A percentile compares a stretch with the other conserved stretches of the same genome.
These are phyloP conservation scores for Pseudocercospora fijiensis DNA, from an alignment of 2,329 filamentous ascomycete genomes.

Conservation along the genomic window DNA sequence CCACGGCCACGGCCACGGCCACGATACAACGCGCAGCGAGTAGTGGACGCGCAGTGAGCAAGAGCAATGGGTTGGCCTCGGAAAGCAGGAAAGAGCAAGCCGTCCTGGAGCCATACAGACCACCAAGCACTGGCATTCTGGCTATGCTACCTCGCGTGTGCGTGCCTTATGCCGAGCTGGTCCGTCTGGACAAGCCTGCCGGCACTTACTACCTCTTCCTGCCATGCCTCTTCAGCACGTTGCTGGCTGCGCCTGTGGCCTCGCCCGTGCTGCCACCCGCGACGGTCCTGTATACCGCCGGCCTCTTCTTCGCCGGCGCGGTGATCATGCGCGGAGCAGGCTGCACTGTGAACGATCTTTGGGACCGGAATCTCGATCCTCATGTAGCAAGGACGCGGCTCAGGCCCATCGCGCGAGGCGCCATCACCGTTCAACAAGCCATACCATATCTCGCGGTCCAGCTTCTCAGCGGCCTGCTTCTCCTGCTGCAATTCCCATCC, in stretches of 20 bases:
- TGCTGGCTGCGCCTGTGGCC: slow-evolving; percentile 72
- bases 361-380: slow-evolving; percentile 83
- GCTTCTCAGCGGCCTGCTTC: slow-evolving; percentile 68
- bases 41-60: not conserved
- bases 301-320: slow-evolving; percentile 72
- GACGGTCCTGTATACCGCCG: slow-evolving; percentile 62
- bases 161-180: slow-evolving; percentile 79
- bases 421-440: slow-evolving; percentile 69
- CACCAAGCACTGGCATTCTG: slow-evolving; percentile 70
- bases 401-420: slow-evolving; percentile 77
- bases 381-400: slow-evolving; percentile 73
- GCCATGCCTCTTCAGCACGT: slow-evolving; percentile 79
- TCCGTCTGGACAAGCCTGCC: slow-evolving; percentile 76
- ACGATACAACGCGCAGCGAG: not conserved
- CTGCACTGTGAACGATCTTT: slow-evolving; percentile 86
- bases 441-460: slow-evolving; percentile 73
- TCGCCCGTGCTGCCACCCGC: slow-evolving; percentile 60
- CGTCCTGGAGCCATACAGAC: slow-evolving; percentile 51
- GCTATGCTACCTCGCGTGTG: slow-evolving; percentile 66
- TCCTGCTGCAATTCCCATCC: slow-evolving; percentile 73
- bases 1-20: not conserved
- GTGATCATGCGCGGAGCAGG: slow-evolving; percentile 84
- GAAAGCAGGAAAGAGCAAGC: not conserved
- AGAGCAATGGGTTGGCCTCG: not conserved
- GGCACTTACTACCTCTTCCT: slow-evolving; percentile 85